Evolutionary conservation across 768 basidiomycete genomes (phyloP), one percentile per base, ranked within the genome.

Genomic region (Boletus coccyginus): DNA sequence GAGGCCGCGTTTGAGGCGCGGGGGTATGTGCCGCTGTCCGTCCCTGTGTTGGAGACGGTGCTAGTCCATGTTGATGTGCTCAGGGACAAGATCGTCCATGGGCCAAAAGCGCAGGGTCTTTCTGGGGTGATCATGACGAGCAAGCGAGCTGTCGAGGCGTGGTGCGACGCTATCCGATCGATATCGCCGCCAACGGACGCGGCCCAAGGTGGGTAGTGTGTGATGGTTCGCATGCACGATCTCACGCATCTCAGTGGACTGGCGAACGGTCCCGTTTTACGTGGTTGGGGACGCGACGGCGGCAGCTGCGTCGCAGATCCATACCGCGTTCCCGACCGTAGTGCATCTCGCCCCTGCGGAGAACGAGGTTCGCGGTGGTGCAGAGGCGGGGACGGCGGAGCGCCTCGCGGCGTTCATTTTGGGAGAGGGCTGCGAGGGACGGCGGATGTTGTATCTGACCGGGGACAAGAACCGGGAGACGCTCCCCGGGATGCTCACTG

Each of bases 401-500:
- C 74, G 77, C 38, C 82, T 92, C 13, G 89, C 83, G 1, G 73
- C 68, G 16, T 88, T 83, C 64, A 89, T 94, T 57, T 62, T 87
- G 44, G 45, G 58, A 0, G 76, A 80, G 49, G 48, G 69, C 1
- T 38, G 56, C 12, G 27, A 45, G 7, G 58, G 35, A 5, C 59
- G 35, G 35, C 61, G 52, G 27, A 65, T 94, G 46, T 68, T 94
- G 7, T 93, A 92, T 66, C 78, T 96, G 10, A 90, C 85, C 12
- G 92, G 92, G 21, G 93, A 94, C 78, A 95, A 94, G 76, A 92
- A 90, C 56, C 77, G 83, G 17, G 89, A 92, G 58, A 86, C 82
- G 0, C 70, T 94, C 2, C 72, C 82, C 0, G 72, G 58, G 16
- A 76, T 85, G 10, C 72, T 94, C 38, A 54, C 58, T 0, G 74